Evolutionary conservation across 805 yeast species (phyloP), one percentile per base, ranked within the genome.

Genomic region (Metschnikowia kofuensis): DNA sequence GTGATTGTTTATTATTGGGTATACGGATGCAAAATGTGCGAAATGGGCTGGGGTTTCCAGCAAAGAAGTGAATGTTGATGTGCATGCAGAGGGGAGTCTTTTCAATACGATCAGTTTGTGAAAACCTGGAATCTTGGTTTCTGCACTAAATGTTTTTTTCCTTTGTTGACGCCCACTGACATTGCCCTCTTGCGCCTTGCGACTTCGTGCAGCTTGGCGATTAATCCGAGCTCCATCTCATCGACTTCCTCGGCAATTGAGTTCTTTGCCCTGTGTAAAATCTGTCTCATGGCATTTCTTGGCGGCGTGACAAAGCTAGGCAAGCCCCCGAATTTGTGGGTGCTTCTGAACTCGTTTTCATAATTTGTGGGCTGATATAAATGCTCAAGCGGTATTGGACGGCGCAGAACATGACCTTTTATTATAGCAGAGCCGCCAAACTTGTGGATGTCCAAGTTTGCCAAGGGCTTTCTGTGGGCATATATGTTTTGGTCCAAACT

Each of bases 141-240:
- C 47, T 55, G 65, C 28, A 72, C 66, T 37, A 72, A 61, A 35
- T 58, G 58, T 43, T 61, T 56, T 54, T 71, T 72, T 40, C 68
- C 58, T 35, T 63, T 67, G 54, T 72, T 72, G 38, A 64, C 68
- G 1, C 76, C 76, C 27, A 69, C 71, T 21, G 75, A 70, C 55
- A 65, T 55, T 26, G 74, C 64, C 43, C 76, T 60, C 45, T 61
- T 64, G 47, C 64, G 68, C 45, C 56, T 61, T 49, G 39, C 52
- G 36, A 47, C 45, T 39, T 55, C 53, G 14, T 54, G 50, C 55
- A 60, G 66, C 34, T 55, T 55, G 16, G 58, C 55, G 8, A 64
- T 47, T 36, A 57, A 54, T 16, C 54, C 49, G 15, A 45, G 41
- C 48, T 59, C 65, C 26, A 59, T 35, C 28, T 61, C 64, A 49